Evolutionary conservation across 768 basidiomycete species (phyloP), one percentile per base, ranked within the genome.

Genomic region (Pleurotus cornucopiae): DNA sequence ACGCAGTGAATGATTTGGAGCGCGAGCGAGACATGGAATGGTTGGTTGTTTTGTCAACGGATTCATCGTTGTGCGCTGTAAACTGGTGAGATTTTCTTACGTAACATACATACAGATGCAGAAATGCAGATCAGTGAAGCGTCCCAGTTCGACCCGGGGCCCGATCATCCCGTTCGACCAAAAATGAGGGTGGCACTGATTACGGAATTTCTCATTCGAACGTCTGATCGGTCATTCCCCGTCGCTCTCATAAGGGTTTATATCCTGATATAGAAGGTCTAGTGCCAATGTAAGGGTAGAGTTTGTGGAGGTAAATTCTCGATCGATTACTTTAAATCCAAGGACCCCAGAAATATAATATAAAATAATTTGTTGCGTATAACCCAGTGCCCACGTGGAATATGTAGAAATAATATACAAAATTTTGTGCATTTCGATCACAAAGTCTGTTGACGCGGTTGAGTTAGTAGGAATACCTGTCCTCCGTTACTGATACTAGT

Each of bases 181-280:
- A 49, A 26, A 20, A 34, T 30, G 13, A n/a, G 20, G 14, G 23
- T 49, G 21, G 25, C 30, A 49, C 48, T 14, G 26, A 16, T 23
- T 23, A 49, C n/a, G 49, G 23, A 37, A 49, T n/a, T 52, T 52
- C 51, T 52, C 37, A 52, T 39, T 52, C 51, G 51, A 52, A 52
- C 38, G 38, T 52, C 51, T 52, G 51, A 52, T 52, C 51, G 51
- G 51, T 26, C 51, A 52, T 52, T 52, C 38, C 51, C 37, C 23
- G n/a, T 44, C 41, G n/a, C n/a, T 52, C 20, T 12, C 38, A 49
- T 49, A 37, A 37, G 48, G 26, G 48, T 47, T 14, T 25, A n/a
- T 49, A n/a, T 16, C 34, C 39, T 39, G 39, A 39, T 52, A 52
- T 52, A 39, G 51, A 12, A 52, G 13, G 13, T 52, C 9, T 40